Evolutionary conservation across 805 yeast species (phyloP), one percentile per base, ranked within the genome.

Genomic region (Ogataea paradorogensis): DNA sequence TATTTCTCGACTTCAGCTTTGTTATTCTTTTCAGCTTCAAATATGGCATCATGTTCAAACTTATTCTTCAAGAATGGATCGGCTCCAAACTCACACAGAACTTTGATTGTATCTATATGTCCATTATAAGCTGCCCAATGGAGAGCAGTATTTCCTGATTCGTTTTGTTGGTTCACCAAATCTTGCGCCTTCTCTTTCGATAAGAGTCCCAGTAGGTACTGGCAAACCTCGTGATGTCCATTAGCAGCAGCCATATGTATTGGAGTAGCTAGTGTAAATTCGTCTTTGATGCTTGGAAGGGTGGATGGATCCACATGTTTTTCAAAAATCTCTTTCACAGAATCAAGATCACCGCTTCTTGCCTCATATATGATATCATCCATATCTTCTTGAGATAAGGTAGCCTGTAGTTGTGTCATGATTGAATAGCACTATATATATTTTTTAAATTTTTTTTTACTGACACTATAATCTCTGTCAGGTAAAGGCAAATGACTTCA

Each of bases 101-200:
- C 53, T 58, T 83, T 65, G 15, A 87, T 91, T 7, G 82, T 67
- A 3, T 75, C 80, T 42, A 87, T 61, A 53, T 89, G 89, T 1
- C 97, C 98, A 54, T 86, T 89, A 49, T 80, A 75, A 0, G 95
- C 75, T 0, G 98, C 97, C 99, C 99, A 93, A 61, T 93, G 98
- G 48, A 93, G 70, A 1, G 98, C 84, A 0, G 99, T 90, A 61
- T 93, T 93, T 2, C 98, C 99, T 15, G 84, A 78, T 35, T 78
- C 84, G 58, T 93, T 93, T 40, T 68, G 71, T 14, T 62, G 55
- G 45, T 77, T 73, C 14, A 79, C 71, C 28, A 75, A 61, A 11
- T 51, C 47, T n/a, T 58, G 62, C 11, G 78, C 76, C 8, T 78
- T 72, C 7, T 61, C 65, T 23, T 67, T 60, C 1, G 72, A 53